phyloP scores from a whole-genome alignment of 2,329 filamentous ascomycete species.

The Neofusicoccum cordaticola region DNA sequence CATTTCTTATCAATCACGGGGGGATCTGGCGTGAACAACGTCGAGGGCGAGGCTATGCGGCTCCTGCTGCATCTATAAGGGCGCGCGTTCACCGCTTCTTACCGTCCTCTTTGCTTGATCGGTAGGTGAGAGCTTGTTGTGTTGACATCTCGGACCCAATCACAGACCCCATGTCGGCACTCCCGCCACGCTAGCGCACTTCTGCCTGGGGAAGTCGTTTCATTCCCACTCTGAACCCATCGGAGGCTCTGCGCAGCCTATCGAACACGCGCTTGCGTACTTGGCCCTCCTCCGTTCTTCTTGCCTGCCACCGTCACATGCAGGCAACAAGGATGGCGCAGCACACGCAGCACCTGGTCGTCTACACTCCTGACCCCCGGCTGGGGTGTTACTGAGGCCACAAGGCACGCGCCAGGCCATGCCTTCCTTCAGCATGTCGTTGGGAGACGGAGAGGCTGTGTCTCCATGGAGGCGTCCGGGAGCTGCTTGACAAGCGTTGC shows the following conservation, averaged over 20 bases:
- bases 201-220: constrained; percentile 1
- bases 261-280: neutral
- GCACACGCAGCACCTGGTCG: neutral
- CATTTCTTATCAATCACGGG: neutral
- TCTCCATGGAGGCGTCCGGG: neutral
- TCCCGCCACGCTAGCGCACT: constrained; percentile 2
- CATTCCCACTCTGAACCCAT: neutral
- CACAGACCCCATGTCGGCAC: neutral
- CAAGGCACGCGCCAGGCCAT: neutral
- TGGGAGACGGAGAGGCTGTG: neutral
- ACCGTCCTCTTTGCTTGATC: neutral
- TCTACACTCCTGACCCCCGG: neutral
- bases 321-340: neutral
- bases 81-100: neutral
- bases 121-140: neutral
- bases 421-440: neutral
- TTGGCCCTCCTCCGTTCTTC: neutral
- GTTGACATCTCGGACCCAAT: neutral
- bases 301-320: neutral
- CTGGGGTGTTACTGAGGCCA: neutral
- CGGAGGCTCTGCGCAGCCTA: too few species aligned
- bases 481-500: neutral
- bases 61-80: neutral
- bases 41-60: neutral
- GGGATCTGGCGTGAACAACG: neutral